Evolutionary conservation across 2,329 filamentous ascomycete genomes (phyloP).

Genomic region (Hortaea werneckii): DNA sequence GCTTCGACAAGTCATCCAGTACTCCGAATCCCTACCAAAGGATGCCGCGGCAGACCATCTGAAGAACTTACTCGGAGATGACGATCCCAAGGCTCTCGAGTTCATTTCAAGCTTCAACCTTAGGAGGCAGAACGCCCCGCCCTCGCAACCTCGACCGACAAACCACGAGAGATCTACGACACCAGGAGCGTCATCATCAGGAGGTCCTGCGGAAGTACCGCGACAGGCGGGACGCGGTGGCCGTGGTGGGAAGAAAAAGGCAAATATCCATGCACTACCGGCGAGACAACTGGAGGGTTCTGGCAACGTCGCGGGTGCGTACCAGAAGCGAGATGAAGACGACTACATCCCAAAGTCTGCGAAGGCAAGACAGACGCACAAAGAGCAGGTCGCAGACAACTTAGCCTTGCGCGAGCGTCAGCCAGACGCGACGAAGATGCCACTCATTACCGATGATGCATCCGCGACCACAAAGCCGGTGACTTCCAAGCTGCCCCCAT

Average conservation of each 20-base stretch:
- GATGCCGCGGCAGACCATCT: constrained; percentile 74
- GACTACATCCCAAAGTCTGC: constrained; percentile 58
- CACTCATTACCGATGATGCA: constrained; percentile 34
- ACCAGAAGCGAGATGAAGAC: constrained; percentile 63
- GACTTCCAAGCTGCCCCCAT: constrained; percentile 48
- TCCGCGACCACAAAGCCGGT: constrained; percentile 33
- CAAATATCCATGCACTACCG: constrained; percentile 27
- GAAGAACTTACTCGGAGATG: constrained; percentile 73
- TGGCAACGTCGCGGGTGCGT: constrained; percentile 57
- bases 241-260: constrained; percentile 32
- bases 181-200: constrained; percentile 2
- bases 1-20: constrained; percentile 73
- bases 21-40: constrained; percentile 66
- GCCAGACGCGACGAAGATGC: constrained; percentile 37
- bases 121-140: constrained; percentile 35
- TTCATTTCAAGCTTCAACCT: constrained; percentile 70
- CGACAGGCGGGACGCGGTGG: constrained; percentile 19
- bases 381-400: constrained; percentile 28
- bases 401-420: constrained; percentile 41
- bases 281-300: constrained; percentile 45
- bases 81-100: constrained; percentile 59
- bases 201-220: constrained; percentile 1
- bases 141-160: constrained; percentile 11
- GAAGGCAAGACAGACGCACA: constrained; percentile 26
- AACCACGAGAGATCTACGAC: constrained; percentile 2